Conservation (phyloP, 2,329 filamentous ascomycete species). For the Xylaria sp. region DNA sequence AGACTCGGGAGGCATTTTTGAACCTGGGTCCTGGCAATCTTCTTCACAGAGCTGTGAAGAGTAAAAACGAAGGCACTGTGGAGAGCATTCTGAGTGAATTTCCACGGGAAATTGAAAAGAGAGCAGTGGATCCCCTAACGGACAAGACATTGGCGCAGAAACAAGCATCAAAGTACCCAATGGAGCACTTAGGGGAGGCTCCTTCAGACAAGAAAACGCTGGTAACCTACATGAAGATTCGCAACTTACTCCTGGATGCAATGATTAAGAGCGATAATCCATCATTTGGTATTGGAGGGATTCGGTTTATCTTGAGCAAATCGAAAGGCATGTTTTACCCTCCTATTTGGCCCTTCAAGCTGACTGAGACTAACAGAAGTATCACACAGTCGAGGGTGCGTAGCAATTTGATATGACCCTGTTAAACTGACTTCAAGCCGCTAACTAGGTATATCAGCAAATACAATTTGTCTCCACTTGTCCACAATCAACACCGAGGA, state of each 20-base stretch:
- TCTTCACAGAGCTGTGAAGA: not conserved
- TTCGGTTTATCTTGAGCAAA: not conserved
- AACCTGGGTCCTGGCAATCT: not conserved
- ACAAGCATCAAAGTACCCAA: not conserved
- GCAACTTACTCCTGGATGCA: not conserved
- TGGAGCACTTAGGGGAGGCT: not conserved
- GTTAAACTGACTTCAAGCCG: no score
- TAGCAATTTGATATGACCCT: no score
- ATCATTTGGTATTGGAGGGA: not conserved
- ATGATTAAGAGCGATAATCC: not conserved
- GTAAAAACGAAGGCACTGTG: not conserved
- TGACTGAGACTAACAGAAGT: not conserved
- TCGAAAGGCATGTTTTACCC: not conserved
- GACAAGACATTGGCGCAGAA: no score
- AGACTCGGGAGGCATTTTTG: not conserved
- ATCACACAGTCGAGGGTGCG: not conserved
- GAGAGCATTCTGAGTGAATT: not conserved
- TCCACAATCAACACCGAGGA: not conserved
- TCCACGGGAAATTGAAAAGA: not conserved
- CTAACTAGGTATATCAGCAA: no score
- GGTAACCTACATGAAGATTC: not conserved
- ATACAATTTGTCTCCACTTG: not conserved
- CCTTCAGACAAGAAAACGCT: no score
- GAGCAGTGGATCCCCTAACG: not conserved
- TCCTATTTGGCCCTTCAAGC: no score